Evolutionary conservation across 805 yeast species (phyloP).

Genomic region (Lachancea nothofagi): DNA sequence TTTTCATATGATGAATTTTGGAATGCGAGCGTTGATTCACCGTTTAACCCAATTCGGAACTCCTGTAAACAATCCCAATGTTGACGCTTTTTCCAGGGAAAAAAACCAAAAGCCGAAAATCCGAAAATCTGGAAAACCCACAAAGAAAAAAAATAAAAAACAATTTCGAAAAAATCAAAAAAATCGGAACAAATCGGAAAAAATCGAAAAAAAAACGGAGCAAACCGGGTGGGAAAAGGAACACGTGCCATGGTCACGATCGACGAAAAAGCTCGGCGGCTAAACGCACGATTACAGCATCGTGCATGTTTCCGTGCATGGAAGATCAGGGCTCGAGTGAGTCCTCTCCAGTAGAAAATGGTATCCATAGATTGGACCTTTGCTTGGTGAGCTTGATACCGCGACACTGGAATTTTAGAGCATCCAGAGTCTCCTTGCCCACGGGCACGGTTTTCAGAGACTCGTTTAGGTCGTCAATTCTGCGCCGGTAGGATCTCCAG

Average conservation of each 20-base stretch:
- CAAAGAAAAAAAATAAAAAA: background rate
- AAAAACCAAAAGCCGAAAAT: background rate
- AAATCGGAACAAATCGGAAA: too few relatives aligned
- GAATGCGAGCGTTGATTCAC: background rate
- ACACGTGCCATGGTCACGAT: too few relatives aligned
- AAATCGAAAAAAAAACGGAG: too few relatives aligned
- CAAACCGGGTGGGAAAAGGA: too few relatives aligned
- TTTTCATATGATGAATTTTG: slow-evolving; percentile 2
- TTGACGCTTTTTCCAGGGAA: too few relatives aligned
- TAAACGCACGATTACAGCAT: too few relatives aligned
- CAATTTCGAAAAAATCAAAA: too few relatives aligned
- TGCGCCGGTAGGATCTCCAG: background rate
- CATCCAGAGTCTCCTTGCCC: background rate
- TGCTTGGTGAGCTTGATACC: slow-evolving; percentile 11
- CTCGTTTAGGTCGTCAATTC: slow-evolving; percentile 3
- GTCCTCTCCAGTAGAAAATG: too few relatives aligned
- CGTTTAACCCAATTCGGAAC: slow-evolving; percentile 9
- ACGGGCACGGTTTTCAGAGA: slow-evolving; percentile 1
- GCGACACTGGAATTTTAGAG: slow-evolving; percentile 5
- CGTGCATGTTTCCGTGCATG: too few relatives aligned
- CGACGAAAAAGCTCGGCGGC: too few relatives aligned
- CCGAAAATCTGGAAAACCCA: too few relatives aligned
- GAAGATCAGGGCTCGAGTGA: too few relatives aligned
- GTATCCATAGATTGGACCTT: slow-evolving; percentile 9
- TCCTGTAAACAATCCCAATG: slow-evolving; percentile 6